These are phyloP conservation scores for Tephrocybe rancida DNA, from an alignment of 768 basidiomycete species.

Conservation along the genomic window DNA sequence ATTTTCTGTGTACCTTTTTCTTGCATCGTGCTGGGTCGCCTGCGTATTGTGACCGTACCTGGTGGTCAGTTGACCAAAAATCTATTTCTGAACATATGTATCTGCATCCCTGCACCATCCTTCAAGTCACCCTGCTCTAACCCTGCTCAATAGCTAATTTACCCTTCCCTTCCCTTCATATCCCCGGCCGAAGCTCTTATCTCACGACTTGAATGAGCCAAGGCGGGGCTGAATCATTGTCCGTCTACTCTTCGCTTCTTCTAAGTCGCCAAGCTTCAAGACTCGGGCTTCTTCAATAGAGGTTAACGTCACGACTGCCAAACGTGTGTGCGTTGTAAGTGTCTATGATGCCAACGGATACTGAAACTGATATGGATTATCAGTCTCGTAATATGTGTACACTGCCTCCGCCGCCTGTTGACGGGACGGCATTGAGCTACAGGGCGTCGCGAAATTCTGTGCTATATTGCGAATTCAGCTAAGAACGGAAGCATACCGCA, in stretches of 20 bases:
- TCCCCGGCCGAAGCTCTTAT: background rate
- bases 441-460: background rate
- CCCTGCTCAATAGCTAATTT: constrained; percentile 6
- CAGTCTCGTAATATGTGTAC: background rate
- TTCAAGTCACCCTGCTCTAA: background rate
- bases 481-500: background rate
- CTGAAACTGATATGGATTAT: background rate
- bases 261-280: background rate
- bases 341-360: background rate
- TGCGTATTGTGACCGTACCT: too few relatives aligned
- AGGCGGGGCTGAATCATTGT: background rate
- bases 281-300: background rate
- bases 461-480: too few relatives aligned
- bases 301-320: background rate
- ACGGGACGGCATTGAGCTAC: background rate
- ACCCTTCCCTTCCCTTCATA: background rate
- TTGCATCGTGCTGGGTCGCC: background rate
- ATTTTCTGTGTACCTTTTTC: background rate
- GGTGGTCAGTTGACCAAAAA: background rate
- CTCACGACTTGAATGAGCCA: background rate
- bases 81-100: background rate
- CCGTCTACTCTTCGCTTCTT: background rate
- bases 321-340: background rate
- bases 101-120: background rate
- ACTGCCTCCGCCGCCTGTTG: background rate